Base-by-base conservation (phyloP, 352 stramenopile genomes). In the Globisporangium barbulae region DNA sequence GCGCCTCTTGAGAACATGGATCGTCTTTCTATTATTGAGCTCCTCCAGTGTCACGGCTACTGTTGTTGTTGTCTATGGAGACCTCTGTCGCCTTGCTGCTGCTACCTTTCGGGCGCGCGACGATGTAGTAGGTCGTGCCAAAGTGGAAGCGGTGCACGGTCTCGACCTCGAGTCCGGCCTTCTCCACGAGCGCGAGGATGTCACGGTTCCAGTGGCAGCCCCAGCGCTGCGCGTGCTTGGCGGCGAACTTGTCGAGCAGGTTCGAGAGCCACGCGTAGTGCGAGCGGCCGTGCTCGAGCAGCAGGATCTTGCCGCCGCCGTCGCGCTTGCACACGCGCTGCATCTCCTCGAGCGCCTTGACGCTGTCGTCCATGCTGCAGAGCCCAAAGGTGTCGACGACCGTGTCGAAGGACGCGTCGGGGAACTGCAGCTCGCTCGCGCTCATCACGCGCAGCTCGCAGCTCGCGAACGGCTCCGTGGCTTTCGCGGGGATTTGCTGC, bases 341-440 rank as follows among this genome's bases (percentile, higher is more conserved):
- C 82, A 99, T 97, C 78, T 99, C 96, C 49, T 76, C 68, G 35
- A 99, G 75, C 39, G 95, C 83, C 5, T 59, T 67, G n/a, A 96
- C 79, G 28, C 93, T 88, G 78, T 99, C 94, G 71, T 98, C 88
- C 78, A 98, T 97, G 55, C 85, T 97, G 71, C 97, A 99, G 3
- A 99, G 78, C 1, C 96, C 96, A 73, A 99, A 99, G 2, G 96
- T 98, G 73, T 98, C 96, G 21, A 98, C 92, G 37, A 98, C 92
- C 3, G 94, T 97, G 74, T 98, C 95, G 75, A 98, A 98, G 1
- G 64, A 70, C 45, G 87, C 65, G 53, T 90, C 75, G 3, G 67
- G 54, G 69, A 98, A 98, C 30, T 53, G 25, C 45, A 96, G 65
- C 9, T 71, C 64, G 33, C 70, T 70, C 0, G 81, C 83, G 39